Conservation (phyloP, 163 green algal genomes). For the Volvox carteri region DNA sequence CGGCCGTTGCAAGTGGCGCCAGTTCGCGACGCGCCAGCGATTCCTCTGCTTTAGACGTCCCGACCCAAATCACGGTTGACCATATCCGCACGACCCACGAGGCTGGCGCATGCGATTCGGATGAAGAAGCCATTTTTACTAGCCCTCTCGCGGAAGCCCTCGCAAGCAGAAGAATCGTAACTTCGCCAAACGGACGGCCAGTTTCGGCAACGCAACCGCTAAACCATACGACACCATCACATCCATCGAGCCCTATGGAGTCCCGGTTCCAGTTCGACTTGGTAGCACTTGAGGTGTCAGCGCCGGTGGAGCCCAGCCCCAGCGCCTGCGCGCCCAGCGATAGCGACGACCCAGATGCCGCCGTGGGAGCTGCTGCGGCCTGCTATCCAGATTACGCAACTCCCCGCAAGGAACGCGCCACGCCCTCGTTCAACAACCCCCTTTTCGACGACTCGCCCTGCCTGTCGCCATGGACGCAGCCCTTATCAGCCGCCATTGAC, state of each 20-base stretch:
- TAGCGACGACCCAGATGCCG: neutral
- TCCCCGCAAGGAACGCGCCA: neutral
- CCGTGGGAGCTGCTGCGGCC: neutral
- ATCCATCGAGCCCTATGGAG: neutral
- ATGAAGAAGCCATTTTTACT: neutral
- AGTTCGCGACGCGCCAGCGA: neutral
- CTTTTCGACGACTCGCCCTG: slow-evolving; percentile 18
- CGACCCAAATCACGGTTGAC: neutral
- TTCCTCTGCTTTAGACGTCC: neutral
- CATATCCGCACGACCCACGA: neutral
- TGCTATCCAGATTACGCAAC: neutral
- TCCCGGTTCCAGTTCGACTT: neutral
- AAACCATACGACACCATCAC: neutral
- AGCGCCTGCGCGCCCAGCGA: neutral
- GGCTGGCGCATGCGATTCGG: neutral
- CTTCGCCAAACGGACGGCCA: neutral
- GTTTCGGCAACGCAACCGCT: neutral
- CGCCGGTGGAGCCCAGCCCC: neutral
- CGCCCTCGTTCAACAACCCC: neutral
- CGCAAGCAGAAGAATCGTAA: neutral
- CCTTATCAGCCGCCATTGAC: neutral
- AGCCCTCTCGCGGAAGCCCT: neutral
- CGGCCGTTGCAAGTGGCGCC: neutral
- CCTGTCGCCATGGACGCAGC: slow-evolving; percentile 21
- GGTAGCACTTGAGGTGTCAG: neutral